phyloP scores from a whole-genome alignment of 2,329 filamentous ascomycete genomes.

The Nannizziopsis arthrosporioides region DNA sequence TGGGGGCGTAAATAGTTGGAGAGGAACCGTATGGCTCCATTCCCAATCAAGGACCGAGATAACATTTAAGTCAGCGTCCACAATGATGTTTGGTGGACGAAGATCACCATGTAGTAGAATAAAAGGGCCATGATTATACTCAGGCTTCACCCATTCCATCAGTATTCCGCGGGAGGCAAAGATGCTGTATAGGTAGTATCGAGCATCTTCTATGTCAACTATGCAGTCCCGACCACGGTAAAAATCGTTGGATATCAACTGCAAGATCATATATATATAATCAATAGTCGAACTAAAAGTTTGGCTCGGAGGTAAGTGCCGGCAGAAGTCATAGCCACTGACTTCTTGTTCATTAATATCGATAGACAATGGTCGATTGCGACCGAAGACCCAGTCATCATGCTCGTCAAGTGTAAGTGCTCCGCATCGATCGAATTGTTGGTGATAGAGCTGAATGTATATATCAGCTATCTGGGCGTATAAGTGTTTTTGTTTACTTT shows the following conservation, averaged over 20 bases:
- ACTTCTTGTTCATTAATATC: slow-evolving; percentile 8
- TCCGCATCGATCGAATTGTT: slow-evolving; percentile 6
- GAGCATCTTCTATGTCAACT: slow-evolving; percentile 7
- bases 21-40: slow-evolving; percentile 8
- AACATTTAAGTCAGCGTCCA: slow-evolving; percentile 4
- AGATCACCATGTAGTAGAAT: slow-evolving; percentile 12
- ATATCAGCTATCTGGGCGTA: slow-evolving; percentile 5
- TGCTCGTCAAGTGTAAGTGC: slow-evolving; percentile 3
- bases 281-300: slow-evolving; percentile 9
- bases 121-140: slow-evolving; percentile 10
- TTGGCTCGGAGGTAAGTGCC: neutral
- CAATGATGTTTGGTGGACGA: slow-evolving; percentile 10
- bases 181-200: slow-evolving; percentile 10
- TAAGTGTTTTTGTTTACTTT: neutral
- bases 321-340: neutral
- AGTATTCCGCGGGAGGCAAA: neutral
- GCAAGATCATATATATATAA: slow-evolving; percentile 5
- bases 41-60: slow-evolving; percentile 7
- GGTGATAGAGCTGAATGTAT: slow-evolving; percentile 8
- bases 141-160: slow-evolving; percentile 11
- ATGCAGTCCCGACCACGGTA: slow-evolving; percentile 7
- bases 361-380: slow-evolving; percentile 2
- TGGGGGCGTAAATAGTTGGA: slow-evolving; percentile 4
- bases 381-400: slow-evolving; percentile 7
- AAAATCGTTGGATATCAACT: slow-evolving; percentile 11